Evolutionary conservation across 108 stramenopile species (phyloP), one percentile per base, ranked within the genome.

Genomic region (Nitzschia inconspicua): DNA sequence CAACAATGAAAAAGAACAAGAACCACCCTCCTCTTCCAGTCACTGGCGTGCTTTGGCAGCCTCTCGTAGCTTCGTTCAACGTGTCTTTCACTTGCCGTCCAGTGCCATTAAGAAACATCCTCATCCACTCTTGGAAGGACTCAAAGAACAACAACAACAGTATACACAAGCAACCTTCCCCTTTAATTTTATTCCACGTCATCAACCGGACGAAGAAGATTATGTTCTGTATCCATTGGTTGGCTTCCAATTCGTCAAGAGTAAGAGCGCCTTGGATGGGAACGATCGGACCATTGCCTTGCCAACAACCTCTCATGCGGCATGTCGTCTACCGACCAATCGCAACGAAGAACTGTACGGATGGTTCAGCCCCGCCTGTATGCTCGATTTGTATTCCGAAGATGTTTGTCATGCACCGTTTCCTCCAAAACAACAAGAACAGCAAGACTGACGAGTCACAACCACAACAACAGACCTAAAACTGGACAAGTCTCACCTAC

Each of bases 331-430:
- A 29, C 72, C 57, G 4, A 60, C 48, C 3, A 16, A 35, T 6
- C 23, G 37, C 9, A 39, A 63, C 20, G 64, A 73, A 40, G 68
- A 70, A 47, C 14, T 70, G 3, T 61, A 53, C 19, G 68, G 68
- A 40, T 70, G 68, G 68, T 70, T 37, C 54, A 62, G 60, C 19
- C 42, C 68, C 3, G 51, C 51, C 16, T 70, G 68, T 36, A 39
- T 47, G 18, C 41, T 70, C 39, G 54, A 70, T 46, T 32, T 53
- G 0, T 68, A 49, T 51, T 47, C 57, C 5, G 58, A 68, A 3
- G 67, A 68, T 48, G 39, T 58, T 0, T 60, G 67, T 22, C 48
- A 42, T 11, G 13, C 10, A 5, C 53, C 53, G n/a, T n/a, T n/a
- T n/a, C n/a, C n/a, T n/a, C n/a, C n/a, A n/a, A n/a, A n/a, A n/a